phyloP scores from a whole-genome alignment of 2,329 filamentous ascomycete genomes.

The Sphaerulina musiva region DNA sequence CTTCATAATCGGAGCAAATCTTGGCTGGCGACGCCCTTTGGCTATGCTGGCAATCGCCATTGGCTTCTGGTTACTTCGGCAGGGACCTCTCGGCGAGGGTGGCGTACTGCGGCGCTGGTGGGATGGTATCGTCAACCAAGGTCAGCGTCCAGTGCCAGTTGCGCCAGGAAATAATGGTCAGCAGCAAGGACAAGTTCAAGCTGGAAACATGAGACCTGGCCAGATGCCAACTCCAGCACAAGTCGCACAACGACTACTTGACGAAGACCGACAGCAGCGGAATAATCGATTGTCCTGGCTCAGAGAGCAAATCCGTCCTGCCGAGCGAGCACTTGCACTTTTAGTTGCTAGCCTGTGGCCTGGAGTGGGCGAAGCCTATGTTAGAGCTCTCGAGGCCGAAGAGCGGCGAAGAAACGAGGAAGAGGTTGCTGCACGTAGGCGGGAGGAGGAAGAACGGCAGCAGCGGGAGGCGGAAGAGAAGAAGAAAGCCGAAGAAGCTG shows the following conservation, averaged over 20 bases:
- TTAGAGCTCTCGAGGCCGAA: slow-evolving; percentile 47
- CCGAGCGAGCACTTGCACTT: slow-evolving; percentile 54
- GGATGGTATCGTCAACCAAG: slow-evolving; percentile 38
- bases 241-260: slow-evolving; percentile 37
- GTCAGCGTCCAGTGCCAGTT: slow-evolving; percentile 12
- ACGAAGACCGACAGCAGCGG: slow-evolving; percentile 22
- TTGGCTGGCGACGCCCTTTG: slow-evolving; percentile 39
- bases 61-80: slow-evolving; percentile 39
- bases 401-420: slow-evolving; percentile 28
- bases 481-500: slow-evolving; percentile 9
- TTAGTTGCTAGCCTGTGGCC: slow-evolving; percentile 57
- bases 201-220: slow-evolving; percentile 7
- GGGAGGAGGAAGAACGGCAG: slow-evolving; percentile 26
- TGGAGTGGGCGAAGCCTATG: slow-evolving; percentile 56
- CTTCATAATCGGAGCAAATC: slow-evolving; percentile 47
- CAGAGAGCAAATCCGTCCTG: slow-evolving; percentile 37
- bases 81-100: slow-evolving; percentile 39
- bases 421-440: slow-evolving; percentile 24
- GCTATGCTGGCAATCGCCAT: slow-evolving; percentile 37
- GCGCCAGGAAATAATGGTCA: background rate
- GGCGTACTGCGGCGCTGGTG: slow-evolving; percentile 38
- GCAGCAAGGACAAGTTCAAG: slow-evolving; percentile 11
- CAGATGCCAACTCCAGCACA: slow-evolving; percentile 38
- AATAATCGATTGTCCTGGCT: slow-evolving; percentile 24
- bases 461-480: slow-evolving; percentile 18